Base-by-base conservation (phyloP, 257 asterid species). In the Anisodus acutangulus region DNA sequence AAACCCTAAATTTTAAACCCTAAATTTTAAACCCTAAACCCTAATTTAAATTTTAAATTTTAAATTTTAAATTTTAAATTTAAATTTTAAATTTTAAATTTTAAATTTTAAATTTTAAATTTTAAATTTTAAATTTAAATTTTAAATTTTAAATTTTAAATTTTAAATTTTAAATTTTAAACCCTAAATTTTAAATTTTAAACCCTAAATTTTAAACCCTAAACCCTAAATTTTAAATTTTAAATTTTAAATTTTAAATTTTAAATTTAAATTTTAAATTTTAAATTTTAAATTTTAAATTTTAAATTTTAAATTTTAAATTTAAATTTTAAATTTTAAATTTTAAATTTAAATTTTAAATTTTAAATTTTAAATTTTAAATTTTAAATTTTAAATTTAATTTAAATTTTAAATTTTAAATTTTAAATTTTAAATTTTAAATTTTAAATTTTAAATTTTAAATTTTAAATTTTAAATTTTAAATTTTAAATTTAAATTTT, bases 81-180 rank as follows among this genome's bases (percentile, higher is more conserved):
- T 39, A 26, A 19, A 69, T 6, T 6, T 43, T 39, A 26, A 19
- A 69, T 16, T 45, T 43, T 69, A 69, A 69, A 69, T 45, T 45
- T 45, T 69, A 69, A 69, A 69, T 45, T 45, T 43, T 69, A 69
- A 69, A 69, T 45, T 45, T 43, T 69, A 69, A 69, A 69, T 45
- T 16, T 45, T 35, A 19, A 19, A 19, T 45, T 16, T 13, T 19
- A 69, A 69, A 69, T 45, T 39, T 19, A 69, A 69, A 69, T 45
- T 45, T 45, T 69, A 69, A 69, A 69, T 45, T 45, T 43, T 69
- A 69, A 69, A 69, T 45, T 45, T 45, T 69, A 69, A 69, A 69
- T 45, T 45, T 43, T 69, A 69, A 69, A 69, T 45, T 16, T 45
- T 35, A 19, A 69, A 69, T 8, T 45, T 45, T 35, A 19, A 69